Base-by-base conservation (phyloP, 352 stramenopile genomes). In the Pythium sukuiense region DNA sequence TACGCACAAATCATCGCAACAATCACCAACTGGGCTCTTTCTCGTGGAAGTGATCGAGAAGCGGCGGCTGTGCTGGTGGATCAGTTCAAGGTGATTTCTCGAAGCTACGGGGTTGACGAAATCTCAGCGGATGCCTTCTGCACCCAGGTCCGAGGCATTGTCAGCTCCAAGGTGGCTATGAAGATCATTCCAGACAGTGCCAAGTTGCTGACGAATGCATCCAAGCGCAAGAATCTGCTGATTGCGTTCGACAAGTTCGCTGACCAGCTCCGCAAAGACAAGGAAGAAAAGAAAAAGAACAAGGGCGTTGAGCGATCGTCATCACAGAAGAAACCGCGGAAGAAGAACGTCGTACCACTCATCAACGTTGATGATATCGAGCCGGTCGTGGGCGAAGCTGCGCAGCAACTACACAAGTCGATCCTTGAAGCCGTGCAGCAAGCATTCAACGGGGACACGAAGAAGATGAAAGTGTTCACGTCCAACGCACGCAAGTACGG, bases 381-480 rank as follows among this genome's bases (percentile, higher is more conserved):
- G 52, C 87, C 87, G 8, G 85, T 95, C 13, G 81, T 94, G 18
- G 87, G 87, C 16, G 87, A 95, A 67, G 87, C 88, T 20, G 87
- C 87, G 0, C 80, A 88, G 46, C 71, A 93, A 53, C 72, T 95
- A 20, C 87, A 95, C 67, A 90, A 88, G 58, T 93, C 87, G 18
- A 94, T 95, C 49, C 61, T 95, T 37, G 85, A 95, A 59, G 78
- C 82, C 0, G 86, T 95, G 2, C 69, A 92, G 35, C 70, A 83
- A 13, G 83, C 86, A 11, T 93, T 95, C 55, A 58, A 74, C 48
- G 85, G 85, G 18, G 87, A 95, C 57, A 26, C 78, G 14, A 91
- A 91, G 76, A 89, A 90, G 64, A 92, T 95, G 83, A 94, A 95
- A 63, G 76, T 78, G 30, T 95, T 95, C 56, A 94, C 85, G 32